Percentiles rank a stretch among this genome's conserved stretches.
Evolutionary conservation across 148 eudicot species (phyloP).

Genomic region (Drosera capensis): DNA sequence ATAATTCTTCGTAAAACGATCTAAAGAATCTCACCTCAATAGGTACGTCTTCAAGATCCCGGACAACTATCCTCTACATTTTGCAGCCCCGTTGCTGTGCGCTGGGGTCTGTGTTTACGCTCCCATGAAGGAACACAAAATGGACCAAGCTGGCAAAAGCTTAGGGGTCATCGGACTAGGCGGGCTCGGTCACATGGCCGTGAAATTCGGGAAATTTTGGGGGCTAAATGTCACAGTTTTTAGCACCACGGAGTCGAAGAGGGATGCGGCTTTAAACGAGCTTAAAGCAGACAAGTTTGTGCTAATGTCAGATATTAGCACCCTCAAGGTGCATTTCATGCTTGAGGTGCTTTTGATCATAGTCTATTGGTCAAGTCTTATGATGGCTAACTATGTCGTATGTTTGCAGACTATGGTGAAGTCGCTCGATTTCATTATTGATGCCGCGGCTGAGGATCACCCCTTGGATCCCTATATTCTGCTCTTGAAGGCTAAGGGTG

Average conservation of each 20-base stretch:
- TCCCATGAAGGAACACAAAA: conserved; percentile 20
- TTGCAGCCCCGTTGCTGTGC: conserved; percentile 37
- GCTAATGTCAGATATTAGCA: conserved; percentile 2
- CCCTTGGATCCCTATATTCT: conserved; percentile 50
- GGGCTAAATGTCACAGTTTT: conserved; percentile 37
- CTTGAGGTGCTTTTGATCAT: not conserved
- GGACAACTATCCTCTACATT: conserved; percentile 13
- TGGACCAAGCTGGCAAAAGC: conserved; percentile 26
- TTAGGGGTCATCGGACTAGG: conserved; percentile 36
- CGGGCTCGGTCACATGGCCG: conserved; percentile 42
- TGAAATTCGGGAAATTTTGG: conserved; percentile 37
- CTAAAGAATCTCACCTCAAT: not conserved
- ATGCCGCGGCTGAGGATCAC: conserved; percentile 70
- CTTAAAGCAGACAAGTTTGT: conserved; percentile 25
- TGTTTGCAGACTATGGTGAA: conserved; percentile 26
- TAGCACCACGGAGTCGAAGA: conserved; percentile 29
- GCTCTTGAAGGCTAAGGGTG: conserved; percentile 51
- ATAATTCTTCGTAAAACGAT: not conserved
- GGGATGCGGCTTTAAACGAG: conserved; percentile 22
- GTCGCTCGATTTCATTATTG: conserved; percentile 63
- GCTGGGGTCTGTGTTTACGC: conserved; percentile 39
- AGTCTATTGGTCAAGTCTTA: too few species aligned
- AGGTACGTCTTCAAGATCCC: conserved; percentile 27
- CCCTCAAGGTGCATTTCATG: conserved; percentile 5
- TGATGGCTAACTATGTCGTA: not conserved